Percentiles rank a stretch among this genome's conserved stretches.
Evolutionary conservation across 1,139 yeast genomes (phyloP).

Genomic region (Eremothecium sinecaudum): DNA sequence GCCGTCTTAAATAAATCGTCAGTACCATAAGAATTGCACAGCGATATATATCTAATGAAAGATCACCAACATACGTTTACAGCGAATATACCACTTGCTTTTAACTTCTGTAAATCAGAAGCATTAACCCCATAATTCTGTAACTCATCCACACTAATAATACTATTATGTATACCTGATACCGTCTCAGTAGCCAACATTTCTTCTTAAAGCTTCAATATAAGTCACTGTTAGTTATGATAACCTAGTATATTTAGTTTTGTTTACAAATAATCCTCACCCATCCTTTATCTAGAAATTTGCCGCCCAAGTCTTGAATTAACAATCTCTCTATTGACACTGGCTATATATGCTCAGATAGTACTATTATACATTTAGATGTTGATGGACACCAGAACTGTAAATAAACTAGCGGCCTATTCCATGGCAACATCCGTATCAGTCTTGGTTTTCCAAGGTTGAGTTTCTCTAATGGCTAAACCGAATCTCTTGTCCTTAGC

Average conservation of each 20-base stretch:
- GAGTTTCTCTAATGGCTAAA: conserved; percentile 51
- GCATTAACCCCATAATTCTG: conserved; percentile 52
- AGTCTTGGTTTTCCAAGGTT: conserved; percentile 38
- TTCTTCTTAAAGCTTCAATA: too few species aligned
- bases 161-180: conserved; percentile 14
- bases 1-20: too few species aligned
- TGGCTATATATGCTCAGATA: too few species aligned
- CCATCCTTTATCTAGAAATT: too few species aligned
- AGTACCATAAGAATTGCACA: conserved; percentile 48
- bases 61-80: conserved; percentile 39
- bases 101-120: conserved; percentile 46
- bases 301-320: too few species aligned
- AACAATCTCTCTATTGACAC: too few species aligned
- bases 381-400: too few species aligned
- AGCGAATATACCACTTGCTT: conserved; percentile 45
- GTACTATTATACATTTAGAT: too few species aligned
- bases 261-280: too few species aligned
- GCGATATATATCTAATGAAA: conserved; percentile 54
- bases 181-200: conserved; percentile 8
- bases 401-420: too few species aligned
- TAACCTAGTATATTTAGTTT: too few species aligned
- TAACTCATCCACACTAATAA: conserved; percentile 43
- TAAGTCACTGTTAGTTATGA: too few species aligned
- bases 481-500: conserved; percentile 62
- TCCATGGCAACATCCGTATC: conserved; percentile 32